Percentiles rank a stretch among this genome's conserved stretches.
Conservation (phyloP, 192 early-diverging fungal genomes). For the Rhizoclosmatium globosum region DNA sequence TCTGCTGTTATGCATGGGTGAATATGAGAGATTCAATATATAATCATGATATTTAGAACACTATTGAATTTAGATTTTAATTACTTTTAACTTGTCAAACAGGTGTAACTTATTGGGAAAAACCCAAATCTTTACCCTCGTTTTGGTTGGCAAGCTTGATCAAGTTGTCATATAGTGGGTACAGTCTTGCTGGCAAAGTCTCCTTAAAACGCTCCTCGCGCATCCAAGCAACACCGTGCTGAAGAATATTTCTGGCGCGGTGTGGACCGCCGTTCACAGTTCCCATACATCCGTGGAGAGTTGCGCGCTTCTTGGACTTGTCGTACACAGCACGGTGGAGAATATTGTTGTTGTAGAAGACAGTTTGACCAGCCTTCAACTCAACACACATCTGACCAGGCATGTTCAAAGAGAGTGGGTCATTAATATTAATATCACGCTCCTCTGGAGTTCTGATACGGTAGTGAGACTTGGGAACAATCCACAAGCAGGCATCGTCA, state of each 20-base stretch:
- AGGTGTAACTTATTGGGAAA: slow-evolving; percentile 13
- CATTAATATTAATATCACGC: slow-evolving; percentile 52
- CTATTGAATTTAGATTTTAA: too few species aligned
- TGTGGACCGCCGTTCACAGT: slow-evolving; percentile 55
- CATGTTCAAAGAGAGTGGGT: slow-evolving; percentile 53
- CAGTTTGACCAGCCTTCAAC: slow-evolving; percentile 57
- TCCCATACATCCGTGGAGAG: slow-evolving; percentile 58
- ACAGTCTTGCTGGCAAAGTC: slow-evolving; percentile 46
- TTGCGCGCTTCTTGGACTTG: slow-evolving; percentile 48
- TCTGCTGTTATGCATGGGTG: too few species aligned
- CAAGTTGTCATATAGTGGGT: slow-evolving; percentile 47
- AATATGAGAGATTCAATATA: too few species aligned
- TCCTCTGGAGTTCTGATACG: slow-evolving; percentile 52
- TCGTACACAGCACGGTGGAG: slow-evolving; percentile 57
- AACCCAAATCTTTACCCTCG: slow-evolving; percentile 27
- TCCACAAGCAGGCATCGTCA: slow-evolving; percentile 55
- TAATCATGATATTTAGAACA: too few species aligned
- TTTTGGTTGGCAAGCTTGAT: slow-evolving; percentile 42
- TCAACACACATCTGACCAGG: slow-evolving; percentile 47
- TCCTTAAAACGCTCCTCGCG: slow-evolving; percentile 43
- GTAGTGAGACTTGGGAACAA: slow-evolving; percentile 55
- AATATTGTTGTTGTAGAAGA: slow-evolving; percentile 65
- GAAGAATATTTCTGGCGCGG: slow-evolving; percentile 56
- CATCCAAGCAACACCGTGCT: slow-evolving; percentile 62
- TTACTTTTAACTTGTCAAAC: too few species aligned